Evolutionary conservation across 2,329 filamentous ascomycete species (phyloP), one percentile per base, ranked within the genome.

Genomic region (Paracoccidioides lutzii): DNA sequence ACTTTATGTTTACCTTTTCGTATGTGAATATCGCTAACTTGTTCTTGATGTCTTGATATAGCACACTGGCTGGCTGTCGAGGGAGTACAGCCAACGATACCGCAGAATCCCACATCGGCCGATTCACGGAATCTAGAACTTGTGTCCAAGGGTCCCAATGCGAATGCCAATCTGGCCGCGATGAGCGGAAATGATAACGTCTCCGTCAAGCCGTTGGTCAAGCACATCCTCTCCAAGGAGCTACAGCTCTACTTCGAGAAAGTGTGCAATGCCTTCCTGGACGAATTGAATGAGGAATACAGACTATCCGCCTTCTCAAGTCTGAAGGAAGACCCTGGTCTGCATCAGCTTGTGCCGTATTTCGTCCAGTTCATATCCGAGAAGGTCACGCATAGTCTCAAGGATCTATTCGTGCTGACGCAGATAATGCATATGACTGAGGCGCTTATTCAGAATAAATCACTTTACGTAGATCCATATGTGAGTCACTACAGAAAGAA

Each of bases 41-140:
- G 55, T 53, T 63, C 41, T 53, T 22, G 33, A n/a, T 41, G 4
- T 35, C 53, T 28, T 10, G 33, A 15, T 48, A 22, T 66, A 90
- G 93, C 88, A 58, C 93, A 98, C 73, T 98, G 93, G 91, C 83
- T 97, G 59, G 90, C 93, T 28, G 89, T 98, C 51, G 93, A 98
- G 76, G 93, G 93, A 57, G 93, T 97, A 33, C 91, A 98, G 69
- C 93, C 93, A 2, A 88, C 90, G 0, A 96, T 97, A 63, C 90
- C 91, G 1, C 91, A 97, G 71, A 98, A 98, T 70, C 93, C 93
- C 5, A 93, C 90, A 1, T 84, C 87, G 5, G 83, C 84, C 65
- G 90, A 96, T 69, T 84, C 88, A 35, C 81, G 88, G 58, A 83
- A 86, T 53, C 86, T 90, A 67, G 90, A 96, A 65, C 79, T 96